These are phyloP conservation scores for Diaporthe destruens DNA, from an alignment of 2,329 filamentous ascomycete species.

Conservation along the genomic window DNA sequence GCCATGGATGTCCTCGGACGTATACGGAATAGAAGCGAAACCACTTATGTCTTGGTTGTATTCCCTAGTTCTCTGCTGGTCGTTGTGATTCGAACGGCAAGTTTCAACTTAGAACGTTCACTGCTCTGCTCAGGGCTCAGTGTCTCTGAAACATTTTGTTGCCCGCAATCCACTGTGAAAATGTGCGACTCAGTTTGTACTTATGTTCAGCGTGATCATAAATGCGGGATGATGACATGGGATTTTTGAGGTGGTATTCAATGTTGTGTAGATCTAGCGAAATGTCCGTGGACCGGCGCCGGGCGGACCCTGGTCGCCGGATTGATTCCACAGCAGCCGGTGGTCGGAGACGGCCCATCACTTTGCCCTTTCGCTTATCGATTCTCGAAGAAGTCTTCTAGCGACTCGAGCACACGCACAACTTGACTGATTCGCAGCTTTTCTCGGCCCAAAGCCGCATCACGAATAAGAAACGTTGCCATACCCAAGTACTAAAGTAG, in stretches of 20 bases:
- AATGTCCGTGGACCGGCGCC: slow-evolving; percentile 11
- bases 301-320: slow-evolving; percentile 22
- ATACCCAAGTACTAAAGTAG: not conserved
- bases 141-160: too few relatives aligned
- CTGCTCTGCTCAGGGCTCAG: too few relatives aligned
- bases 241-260: not conserved
- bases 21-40: too few relatives aligned
- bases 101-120: too few relatives aligned
- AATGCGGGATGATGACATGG: not conserved
- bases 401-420: slow-evolving; percentile 20
- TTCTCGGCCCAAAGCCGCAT: not conserved
- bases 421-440: not conserved
- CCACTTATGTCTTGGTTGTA: too few relatives aligned
- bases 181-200: not conserved
- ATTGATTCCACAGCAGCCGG: slow-evolving; percentile 9
- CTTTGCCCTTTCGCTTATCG: slow-evolving; percentile 7
- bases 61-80: too few relatives aligned
- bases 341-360: slow-evolving; percentile 21
- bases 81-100: too few relatives aligned
- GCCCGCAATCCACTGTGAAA: too few relatives aligned
- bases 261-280: too few relatives aligned
- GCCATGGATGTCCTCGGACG: too few relatives aligned
- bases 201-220: not conserved
- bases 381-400: not conserved
- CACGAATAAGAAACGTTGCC: not conserved